phyloP scores from a whole-genome alignment of 345 rosid species.

The Erysimum cheiranthoides region DNA sequence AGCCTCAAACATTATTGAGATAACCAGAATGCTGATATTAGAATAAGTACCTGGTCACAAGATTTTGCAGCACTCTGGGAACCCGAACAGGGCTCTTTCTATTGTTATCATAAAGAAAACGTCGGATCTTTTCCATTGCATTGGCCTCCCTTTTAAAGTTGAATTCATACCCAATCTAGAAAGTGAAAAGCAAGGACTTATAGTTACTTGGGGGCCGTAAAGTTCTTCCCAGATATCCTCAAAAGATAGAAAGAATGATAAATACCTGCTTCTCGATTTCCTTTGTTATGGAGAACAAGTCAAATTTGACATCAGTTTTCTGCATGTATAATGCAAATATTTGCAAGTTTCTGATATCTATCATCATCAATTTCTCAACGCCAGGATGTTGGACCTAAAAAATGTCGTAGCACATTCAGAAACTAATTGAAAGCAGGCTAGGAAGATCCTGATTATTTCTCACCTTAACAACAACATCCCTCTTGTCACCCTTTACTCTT shows the following conservation, averaged over 20 bases:
- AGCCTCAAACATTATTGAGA: neutral
- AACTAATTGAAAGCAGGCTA: neutral
- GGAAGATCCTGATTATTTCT: slow-evolving; percentile 31
- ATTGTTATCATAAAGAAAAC: slow-evolving; percentile 76
- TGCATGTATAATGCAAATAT: slow-evolving; percentile 90
- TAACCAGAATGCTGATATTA: neutral
- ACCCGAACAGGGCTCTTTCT: slow-evolving; percentile 80
- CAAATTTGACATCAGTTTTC: slow-evolving; percentile 91
- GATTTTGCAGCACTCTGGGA: slow-evolving; percentile 63
- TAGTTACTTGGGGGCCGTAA: neutral
- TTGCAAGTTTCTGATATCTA: slow-evolving; percentile 91
- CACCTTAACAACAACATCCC: slow-evolving; percentile 93
- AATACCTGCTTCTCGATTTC: slow-evolving; percentile 97
- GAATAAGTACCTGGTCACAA: slow-evolving; percentile 71
- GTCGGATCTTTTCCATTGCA: slow-evolving; percentile 86
- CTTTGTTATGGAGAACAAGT: slow-evolving; percentile 78
- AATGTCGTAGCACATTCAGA: slow-evolving; percentile 41
- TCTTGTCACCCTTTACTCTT: slow-evolving; percentile 69
- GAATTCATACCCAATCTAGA: slow-evolving; percentile 94
- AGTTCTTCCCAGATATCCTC: neutral
- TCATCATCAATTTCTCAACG: slow-evolving; percentile 89
- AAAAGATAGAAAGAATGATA: slow-evolving; percentile 22
- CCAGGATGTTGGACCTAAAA: slow-evolving; percentile 97
- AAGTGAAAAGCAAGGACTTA: slow-evolving; percentile 13
- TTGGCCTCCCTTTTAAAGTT: slow-evolving; percentile 86